Percentiles rank a stretch among this genome's conserved stretches.
Evolutionary conservation across 1,139 yeast species (phyloP).

Genomic region (Suhomyces coccinellae): DNA sequence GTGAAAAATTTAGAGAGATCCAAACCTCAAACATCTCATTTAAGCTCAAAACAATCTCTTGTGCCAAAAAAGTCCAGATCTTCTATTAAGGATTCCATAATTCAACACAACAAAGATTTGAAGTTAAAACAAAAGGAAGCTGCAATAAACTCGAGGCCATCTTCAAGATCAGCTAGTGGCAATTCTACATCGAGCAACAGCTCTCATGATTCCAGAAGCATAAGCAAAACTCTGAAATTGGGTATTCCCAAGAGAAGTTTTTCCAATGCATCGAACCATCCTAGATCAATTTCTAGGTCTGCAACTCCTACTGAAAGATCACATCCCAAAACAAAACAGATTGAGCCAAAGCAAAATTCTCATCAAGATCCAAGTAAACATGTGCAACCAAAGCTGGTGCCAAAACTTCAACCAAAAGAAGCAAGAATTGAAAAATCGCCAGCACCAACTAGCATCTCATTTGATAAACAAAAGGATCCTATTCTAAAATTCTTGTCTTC

Average conservation of each 20-base stretch:
- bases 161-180: slow-evolving; percentile 21
- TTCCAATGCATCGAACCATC: slow-evolving; percentile 5
- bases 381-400: not conserved
- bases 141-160: slow-evolving; percentile 22
- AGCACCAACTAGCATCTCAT: slow-evolving; percentile 8
- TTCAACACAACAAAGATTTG: slow-evolving; percentile 37
- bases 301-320: slow-evolving; percentile 11
- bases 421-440: not conserved
- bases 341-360: not conserved
- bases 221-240: slow-evolving; percentile 1
- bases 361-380: not conserved
- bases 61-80: slow-evolving; percentile 24
- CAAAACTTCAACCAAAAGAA: not conserved
- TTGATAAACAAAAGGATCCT: slow-evolving; percentile 35
- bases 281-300: slow-evolving; percentile 4
- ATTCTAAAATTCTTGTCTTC: slow-evolving; percentile 39
- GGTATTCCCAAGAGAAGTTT: slow-evolving; percentile 9
- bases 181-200: not conserved
- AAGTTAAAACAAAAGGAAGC: slow-evolving; percentile 24
- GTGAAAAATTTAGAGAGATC: slow-evolving; percentile 47
- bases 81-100: slow-evolving; percentile 36
- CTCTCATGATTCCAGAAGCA: not conserved
- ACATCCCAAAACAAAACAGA: not conserved
- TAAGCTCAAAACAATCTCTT: not conserved
- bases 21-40: slow-evolving; percentile 35